Base-by-base conservation (phyloP, 2,329 filamentous ascomycete species). In the Sporothrix inflata region DNA sequence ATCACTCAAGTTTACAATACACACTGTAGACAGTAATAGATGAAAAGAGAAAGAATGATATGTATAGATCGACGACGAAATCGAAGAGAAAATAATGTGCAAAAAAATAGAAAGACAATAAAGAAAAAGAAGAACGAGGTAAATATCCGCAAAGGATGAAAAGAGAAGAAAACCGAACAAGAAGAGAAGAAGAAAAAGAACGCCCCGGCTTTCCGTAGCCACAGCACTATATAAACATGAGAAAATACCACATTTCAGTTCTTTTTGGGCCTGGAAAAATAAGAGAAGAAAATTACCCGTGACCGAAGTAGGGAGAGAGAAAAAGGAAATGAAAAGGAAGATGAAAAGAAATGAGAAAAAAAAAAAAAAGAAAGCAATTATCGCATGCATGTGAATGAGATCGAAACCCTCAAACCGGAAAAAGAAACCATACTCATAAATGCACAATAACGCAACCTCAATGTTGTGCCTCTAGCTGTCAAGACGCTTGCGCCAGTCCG, bases 401-500 rank as follows among this genome's bases (percentile, higher is more conserved):
- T 34, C 30, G 30, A 34, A 34, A 34, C 30, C 30, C 30, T 34
- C 30, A 53, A 60, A 45, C 49, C 3, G 65, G 30, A 49, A 61
- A 24, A 61, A 49, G 53, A 24, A 61, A 38, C 24, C 38, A 19
- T 65, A 27, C 60, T 65, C 60, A 27, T 45, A 65, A 40, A 3
- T 34, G 30, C 30, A 34, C 30, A 34, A 34, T 6, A 60, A 60
- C 19, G 45, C 38, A 63, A 42, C 11, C 19, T 16, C 57, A 7
- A 45, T 63, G 60, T 19, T 14, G 34, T 42, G 38, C 60, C 19
- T 3, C 16, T 60, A 75, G 27, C 78, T 82, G 80, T 95, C 92
- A 71, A 96, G 85, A 77, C 91, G 86, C 81, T 92, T 92, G 76
- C 93, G 87, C 93, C 93, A 97, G 79, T 92, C 92, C 12, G 91